Conservation (phyloP, 306 rosid genomes). For the Quercus agrifolia region DNA sequence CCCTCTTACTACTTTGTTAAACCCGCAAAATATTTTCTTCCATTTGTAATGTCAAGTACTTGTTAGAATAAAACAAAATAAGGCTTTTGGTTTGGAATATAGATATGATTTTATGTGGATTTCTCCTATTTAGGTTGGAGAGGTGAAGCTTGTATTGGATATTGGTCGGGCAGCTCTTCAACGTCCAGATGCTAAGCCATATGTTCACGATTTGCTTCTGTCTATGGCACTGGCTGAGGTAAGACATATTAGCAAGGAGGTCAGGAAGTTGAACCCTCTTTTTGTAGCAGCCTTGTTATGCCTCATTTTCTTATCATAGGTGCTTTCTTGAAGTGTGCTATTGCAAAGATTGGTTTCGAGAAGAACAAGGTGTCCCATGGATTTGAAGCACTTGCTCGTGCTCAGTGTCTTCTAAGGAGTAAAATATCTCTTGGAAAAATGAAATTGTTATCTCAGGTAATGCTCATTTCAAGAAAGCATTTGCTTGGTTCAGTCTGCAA, state of each 20-base stretch:
- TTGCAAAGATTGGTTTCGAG: conserved; percentile 88
- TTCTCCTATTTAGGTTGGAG: conserved; percentile 69
- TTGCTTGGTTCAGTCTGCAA: conserved; percentile 8
- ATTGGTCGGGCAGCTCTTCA: conserved; percentile 67
- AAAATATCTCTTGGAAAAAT: conserved; percentile 74
- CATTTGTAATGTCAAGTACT: not conserved
- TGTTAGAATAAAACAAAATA: not conserved
- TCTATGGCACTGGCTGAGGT: conserved; percentile 98
- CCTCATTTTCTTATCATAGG: conserved; percentile 60
- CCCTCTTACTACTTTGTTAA: not conserved
- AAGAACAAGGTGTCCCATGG: conserved; percentile 91
- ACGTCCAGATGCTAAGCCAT: conserved; percentile 75
- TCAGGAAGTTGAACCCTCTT: conserved; percentile 28
- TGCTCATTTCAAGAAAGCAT: not conserved
- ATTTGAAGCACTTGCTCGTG: conserved; percentile 98
- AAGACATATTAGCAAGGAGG: conserved; percentile 44
- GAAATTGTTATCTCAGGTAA: conserved; percentile 71
- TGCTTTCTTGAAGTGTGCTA: conserved; percentile 95
- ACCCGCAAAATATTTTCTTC: not conserved
- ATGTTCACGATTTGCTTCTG: conserved; percentile 79
- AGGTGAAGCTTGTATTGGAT: conserved; percentile 72
- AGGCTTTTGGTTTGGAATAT: conserved; percentile 2
- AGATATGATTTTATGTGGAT: conserved; percentile 1
- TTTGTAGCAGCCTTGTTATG: conserved; percentile 46
- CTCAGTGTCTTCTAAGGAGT: conserved; percentile 84